A percentile compares a stretch with the other conserved stretches of the same genome.
Evolutionary conservation across 2,329 filamentous ascomycete genomes (phyloP).

Genomic region (Trichophyton benhamiae): DNA sequence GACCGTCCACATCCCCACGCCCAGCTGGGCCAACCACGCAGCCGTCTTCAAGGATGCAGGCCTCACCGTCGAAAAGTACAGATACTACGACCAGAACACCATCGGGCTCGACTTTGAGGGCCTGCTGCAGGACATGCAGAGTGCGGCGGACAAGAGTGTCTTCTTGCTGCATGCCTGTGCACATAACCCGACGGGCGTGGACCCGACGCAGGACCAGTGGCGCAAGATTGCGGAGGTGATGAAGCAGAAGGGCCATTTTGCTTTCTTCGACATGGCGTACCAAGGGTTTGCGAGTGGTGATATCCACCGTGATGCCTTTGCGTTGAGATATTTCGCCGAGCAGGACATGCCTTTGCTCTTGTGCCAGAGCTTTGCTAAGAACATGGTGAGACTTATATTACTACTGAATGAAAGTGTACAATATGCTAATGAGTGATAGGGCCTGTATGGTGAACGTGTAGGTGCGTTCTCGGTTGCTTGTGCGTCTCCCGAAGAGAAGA

Average conservation of each 20-base stretch:
- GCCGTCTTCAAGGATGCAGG: constrained; percentile 92
- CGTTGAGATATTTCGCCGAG: constrained; percentile 83
- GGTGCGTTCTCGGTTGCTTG: constrained; percentile 91
- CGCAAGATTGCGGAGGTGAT: constrained; percentile 74
- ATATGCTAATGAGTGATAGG: constrained; percentile 39
- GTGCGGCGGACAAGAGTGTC: constrained; percentile 71
- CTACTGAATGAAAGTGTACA: not conserved
- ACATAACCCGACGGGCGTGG: constrained; percentile 94
- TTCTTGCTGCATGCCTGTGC: constrained; percentile 94
- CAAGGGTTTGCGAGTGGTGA: constrained; percentile 93
- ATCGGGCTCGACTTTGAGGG: constrained; percentile 97
- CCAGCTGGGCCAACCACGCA: constrained; percentile 96
- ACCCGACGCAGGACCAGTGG: constrained; percentile 88
- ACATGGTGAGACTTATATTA: constrained; percentile 56
- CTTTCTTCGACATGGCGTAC: constrained; percentile 99
- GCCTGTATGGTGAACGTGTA: constrained; percentile 95
- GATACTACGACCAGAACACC: constrained; percentile 98
- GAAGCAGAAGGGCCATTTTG: constrained; percentile 76
- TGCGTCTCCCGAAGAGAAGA: constrained; percentile 77
- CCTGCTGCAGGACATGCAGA: constrained; percentile 79
- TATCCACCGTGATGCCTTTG: constrained; percentile 85
- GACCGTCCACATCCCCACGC: constrained; percentile 91
- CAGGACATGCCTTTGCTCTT: constrained; percentile 81
- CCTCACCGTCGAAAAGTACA: constrained; percentile 84
- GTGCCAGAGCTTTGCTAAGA: constrained; percentile 95